Evolutionary conservation across 306 rosid species (phyloP), one percentile per base, ranked within the genome.

Genomic region (Inga laurina): DNA sequence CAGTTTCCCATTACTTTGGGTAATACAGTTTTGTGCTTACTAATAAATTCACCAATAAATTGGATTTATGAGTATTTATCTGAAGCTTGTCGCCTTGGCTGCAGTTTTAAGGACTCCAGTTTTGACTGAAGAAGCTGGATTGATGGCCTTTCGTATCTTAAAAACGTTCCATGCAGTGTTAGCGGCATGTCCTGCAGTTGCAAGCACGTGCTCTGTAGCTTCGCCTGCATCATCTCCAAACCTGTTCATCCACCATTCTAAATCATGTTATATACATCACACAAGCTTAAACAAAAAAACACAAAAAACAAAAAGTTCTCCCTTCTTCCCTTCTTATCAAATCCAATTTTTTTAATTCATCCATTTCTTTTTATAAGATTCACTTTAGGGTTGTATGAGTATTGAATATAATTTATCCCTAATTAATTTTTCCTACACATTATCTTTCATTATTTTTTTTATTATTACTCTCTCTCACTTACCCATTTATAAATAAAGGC

Each of bases 171-270:
- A 95, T 67, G 94, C 98, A 70, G 96, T 91, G 77, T 81, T 80
- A 8, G 91, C 90, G 44, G 89, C 89, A 82, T 95, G 93, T 64
- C 97, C 99, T 0, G 93, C 97, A 0, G 99, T 89, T 35, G 98
- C 98, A 79, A 95, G 85, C 48, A 74, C 97, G 79, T 93, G 85
- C 85, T 78, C 96, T 0, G 97, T 93, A 4, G 97, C 92, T 79
- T 91, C 96, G 78, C 99, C 99, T 19, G 99, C 99, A 78, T 81
- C 79, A 68, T 95, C 98, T 46, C 99, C 99, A 76, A 76, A 95
- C 91, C 96, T 93, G 80, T 45, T 12, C 32, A 59, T 30, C 71
- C 16, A 5, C 9, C 19, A 32, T 14, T 32, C 43, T 6, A 14
- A 14, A 65, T 15, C 71, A 32, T 5, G 11, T 65, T 3, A 65